These are phyloP conservation scores for Aspergillus cejpii DNA, from an alignment of 2,329 filamentous ascomycete species.

Conservation along the genomic window DNA sequence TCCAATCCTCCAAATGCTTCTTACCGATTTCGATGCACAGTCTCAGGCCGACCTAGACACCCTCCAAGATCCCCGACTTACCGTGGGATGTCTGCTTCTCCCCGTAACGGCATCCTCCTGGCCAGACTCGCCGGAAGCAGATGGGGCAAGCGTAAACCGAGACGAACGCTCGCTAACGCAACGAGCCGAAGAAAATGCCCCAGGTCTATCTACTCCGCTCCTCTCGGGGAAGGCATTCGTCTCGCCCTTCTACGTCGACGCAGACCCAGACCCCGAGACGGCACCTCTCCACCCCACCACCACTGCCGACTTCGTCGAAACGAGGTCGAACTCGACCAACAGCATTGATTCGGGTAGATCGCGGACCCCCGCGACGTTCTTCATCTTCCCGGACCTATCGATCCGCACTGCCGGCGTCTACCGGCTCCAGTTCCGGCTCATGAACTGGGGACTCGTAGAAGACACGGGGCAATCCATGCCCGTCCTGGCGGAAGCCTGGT, in stretches of 20 bases:
- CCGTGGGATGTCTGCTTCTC: slow-evolving; percentile 42
- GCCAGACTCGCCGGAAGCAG: slow-evolving; percentile 5
- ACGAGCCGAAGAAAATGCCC: slow-evolving; percentile 13
- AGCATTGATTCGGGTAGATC: background rate
- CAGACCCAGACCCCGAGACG: slow-evolving; percentile 40
- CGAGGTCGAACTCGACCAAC: slow-evolving; percentile 3
- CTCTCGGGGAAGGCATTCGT: slow-evolving; percentile 38
- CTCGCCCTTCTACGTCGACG: slow-evolving; percentile 39
- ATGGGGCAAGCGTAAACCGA: slow-evolving; percentile 9
- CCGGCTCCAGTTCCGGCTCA: slow-evolving; percentile 42
- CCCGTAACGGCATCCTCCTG: slow-evolving; percentile 22
- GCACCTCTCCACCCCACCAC: slow-evolving; percentile 35
- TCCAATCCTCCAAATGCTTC: slow-evolving; percentile 43
- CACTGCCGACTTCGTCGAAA: slow-evolving; percentile 9
- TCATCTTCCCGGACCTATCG: slow-evolving; percentile 45
- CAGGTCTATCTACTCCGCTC: slow-evolving; percentile 24
- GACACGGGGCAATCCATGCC: slow-evolving; percentile 34
- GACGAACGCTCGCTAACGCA: slow-evolving; percentile 13
- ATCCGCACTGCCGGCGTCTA: slow-evolving; percentile 42
- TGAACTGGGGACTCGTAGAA: slow-evolving; percentile 36
- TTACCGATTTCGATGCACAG: slow-evolving; percentile 39
- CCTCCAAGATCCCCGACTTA: slow-evolving; percentile 37
- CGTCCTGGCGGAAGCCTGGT: slow-evolving; percentile 37
- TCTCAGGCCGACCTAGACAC: slow-evolving; percentile 34
- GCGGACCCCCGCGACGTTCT: slow-evolving; percentile 38